Evolutionary conservation across 1,284 basidiomycete genomes (phyloP).

Genomic region (Sanghuangporus weigelae): DNA sequence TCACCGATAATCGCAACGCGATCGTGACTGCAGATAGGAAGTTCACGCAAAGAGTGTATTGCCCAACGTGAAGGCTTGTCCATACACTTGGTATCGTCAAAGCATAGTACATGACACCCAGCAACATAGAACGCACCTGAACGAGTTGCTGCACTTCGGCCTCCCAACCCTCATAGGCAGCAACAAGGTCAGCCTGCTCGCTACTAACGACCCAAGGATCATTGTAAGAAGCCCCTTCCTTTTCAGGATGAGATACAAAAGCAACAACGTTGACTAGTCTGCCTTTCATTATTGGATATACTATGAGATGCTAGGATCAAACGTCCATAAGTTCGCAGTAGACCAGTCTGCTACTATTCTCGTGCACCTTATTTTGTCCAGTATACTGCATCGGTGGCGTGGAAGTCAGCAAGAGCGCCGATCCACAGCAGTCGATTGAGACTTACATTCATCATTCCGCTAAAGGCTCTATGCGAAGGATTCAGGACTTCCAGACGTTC

Average conservation of each 20-base stretch:
- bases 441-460: constrained; percentile 33
- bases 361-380: constrained; percentile 7
- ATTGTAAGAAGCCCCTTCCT: constrained; percentile 8
- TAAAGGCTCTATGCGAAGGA: constrained; percentile 34
- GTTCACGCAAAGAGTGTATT: constrained; percentile 10
- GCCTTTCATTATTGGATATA: constrained; percentile 3
- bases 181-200: not conserved
- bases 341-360: not conserved
- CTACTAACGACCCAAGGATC: not conserved
- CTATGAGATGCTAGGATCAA: constrained; percentile 4
- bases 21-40: constrained; percentile 12
- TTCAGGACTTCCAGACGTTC: constrained; percentile 23
- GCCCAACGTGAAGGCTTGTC: constrained; percentile 19
- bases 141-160: constrained; percentile 16
- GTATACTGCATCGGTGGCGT: constrained; percentile 6
- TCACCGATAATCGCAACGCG: constrained; percentile 20
- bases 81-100: constrained; percentile 11
- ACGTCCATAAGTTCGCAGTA: not conserved
- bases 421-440: not conserved
- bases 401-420: not conserved
- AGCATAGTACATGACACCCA: not conserved
- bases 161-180: constrained; percentile 14
- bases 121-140: constrained; percentile 5
- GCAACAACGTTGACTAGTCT: constrained; percentile 14
- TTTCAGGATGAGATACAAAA: constrained; percentile 9